Evolutionary conservation across 768 basidiomycete genomes (phyloP), one percentile per base, ranked within the genome.

Genomic region (Phylloporus scabripes): DNA sequence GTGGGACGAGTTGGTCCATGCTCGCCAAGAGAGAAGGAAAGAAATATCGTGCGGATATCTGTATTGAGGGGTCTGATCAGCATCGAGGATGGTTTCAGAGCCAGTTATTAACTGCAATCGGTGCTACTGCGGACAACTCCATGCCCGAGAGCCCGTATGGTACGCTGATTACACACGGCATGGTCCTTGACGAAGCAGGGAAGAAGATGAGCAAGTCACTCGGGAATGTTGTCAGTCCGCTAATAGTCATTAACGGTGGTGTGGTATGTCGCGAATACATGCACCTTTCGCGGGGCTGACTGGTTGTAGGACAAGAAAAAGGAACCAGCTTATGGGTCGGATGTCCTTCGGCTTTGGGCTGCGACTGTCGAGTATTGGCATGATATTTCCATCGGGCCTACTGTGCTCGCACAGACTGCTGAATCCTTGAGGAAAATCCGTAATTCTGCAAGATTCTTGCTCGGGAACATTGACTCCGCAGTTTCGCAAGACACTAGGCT

Each of bases 61-160:
- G 91, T 62, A 70, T 99, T 24, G 95, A 99, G 61, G 96, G 96
- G 12, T 87, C 89, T 1, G 95, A 99, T 67, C 95, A 98, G 66
- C 95, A 99, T 66, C 85, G 95, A 7, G 95, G 95, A 8, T 99
- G 95, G 95, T 99, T 99, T 74, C 96, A 99, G 68, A 94, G 92
- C 49, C 87, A 91, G 56, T 70, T 99, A 23, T 71, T 99, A 41
- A 98, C 96, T 4, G 79, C 82, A 9, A 70, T 95, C 17, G 81
- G 81, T 3, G 50, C 63, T 10, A 56, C 56, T 0, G 57, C 52
- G 3, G 46, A 34, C 15, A 29, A 7, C 10, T n/a, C 47, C 24
- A 64, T 51, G 36, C 57, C 66, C 3, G 47, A 46, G 20, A 71
- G 71, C 41, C 85, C 95, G 10, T 99, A 92, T 63, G 75, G 74